A percentile compares a stretch with the other conserved stretches of the same genome.
Evolutionary conservation across 2,329 filamentous ascomycete species (phyloP).

Genomic region (Lachnellula arida): DNA sequence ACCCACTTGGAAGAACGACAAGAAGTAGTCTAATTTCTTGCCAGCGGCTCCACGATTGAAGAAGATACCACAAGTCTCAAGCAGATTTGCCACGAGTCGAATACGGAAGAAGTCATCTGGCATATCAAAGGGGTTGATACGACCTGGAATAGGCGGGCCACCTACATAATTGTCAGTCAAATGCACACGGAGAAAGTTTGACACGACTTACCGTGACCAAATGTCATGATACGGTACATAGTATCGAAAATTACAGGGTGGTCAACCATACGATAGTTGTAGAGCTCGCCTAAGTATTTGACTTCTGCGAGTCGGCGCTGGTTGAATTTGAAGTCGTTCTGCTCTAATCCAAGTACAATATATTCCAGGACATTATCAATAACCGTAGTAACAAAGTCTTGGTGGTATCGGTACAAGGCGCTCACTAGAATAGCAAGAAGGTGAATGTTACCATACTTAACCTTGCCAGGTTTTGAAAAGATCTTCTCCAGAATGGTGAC

Average conservation of each 20-base stretch:
- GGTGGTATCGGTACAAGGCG: conserved; percentile 86
- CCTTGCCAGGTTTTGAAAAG: conserved; percentile 93
- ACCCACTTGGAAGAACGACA: conserved; percentile 81
- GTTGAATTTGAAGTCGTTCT: conserved; percentile 97
- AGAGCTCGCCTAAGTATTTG: conserved; percentile 93
- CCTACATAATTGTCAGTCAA: conserved; percentile 38
- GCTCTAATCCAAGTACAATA: conserved; percentile 80
- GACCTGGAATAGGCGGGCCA: conserved; percentile 75
- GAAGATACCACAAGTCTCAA: conserved; percentile 95
- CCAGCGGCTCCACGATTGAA: conserved; percentile 90
- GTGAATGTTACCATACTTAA: conserved; percentile 96
- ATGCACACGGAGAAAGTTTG: neutral
- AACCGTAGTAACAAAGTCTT: conserved; percentile 82
- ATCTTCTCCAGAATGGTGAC: conserved; percentile 61
- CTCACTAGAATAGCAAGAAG: conserved; percentile 85
- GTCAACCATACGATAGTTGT: conserved; percentile 96
- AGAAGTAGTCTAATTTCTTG: conserved; percentile 96
- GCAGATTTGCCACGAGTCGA: conserved; percentile 78
- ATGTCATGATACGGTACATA: conserved; percentile 90
- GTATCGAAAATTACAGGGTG: conserved; percentile 93
- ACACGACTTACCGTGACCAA: conserved; percentile 60
- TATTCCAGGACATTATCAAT: conserved; percentile 90
- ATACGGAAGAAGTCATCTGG: conserved; percentile 97
- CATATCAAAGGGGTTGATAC: conserved; percentile 72
- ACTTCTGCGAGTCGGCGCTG: conserved; percentile 92